A percentile compares a stretch with the other conserved stretches of the same genome.
phyloP scores from a whole-genome alignment of 2,329 filamentous ascomycete species.

The Pseudogymnoascus sp. region DNA sequence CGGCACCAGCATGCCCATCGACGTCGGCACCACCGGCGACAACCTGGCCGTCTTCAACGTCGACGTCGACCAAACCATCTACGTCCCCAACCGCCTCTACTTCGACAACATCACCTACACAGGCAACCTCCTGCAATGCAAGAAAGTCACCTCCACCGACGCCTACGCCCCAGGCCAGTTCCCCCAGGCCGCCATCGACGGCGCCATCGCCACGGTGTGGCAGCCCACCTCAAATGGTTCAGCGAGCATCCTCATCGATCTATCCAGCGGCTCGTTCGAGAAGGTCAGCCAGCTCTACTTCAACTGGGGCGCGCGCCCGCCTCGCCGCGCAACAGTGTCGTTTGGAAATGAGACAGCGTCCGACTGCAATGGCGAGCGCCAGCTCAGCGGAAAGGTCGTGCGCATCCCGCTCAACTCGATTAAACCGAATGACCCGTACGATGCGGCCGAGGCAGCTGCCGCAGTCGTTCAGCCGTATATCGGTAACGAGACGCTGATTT shows the following conservation, averaged over 20 bases:
- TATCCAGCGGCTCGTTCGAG: constrained; percentile 30
- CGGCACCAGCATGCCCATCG: constrained; percentile 48
- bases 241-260: constrained; percentile 48
- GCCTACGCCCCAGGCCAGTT: constrained; percentile 57
- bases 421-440: constrained; percentile 21
- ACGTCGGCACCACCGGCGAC: constrained; percentile 39
- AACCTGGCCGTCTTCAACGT: constrained; percentile 37
- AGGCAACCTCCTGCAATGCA: constrained; percentile 59
- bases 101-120: constrained; percentile 44
- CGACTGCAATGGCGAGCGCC: constrained; percentile 9
- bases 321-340: constrained; percentile 43
- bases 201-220: constrained; percentile 59
- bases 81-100: constrained; percentile 50
- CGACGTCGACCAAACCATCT: constrained; percentile 40
- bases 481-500: constrained; percentile 24
- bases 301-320: constrained; percentile 52
- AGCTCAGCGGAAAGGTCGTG: constrained; percentile 13
- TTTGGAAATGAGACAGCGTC: constrained; percentile 36
- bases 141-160: constrained; percentile 40
- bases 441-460: constrained; percentile 11
- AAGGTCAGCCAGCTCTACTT: constrained; percentile 44
- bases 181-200: constrained; percentile 58
- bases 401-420: constrained; percentile 18
- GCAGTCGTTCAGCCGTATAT: constrained; percentile 18
- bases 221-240: constrained; percentile 47